Evolutionary conservation across 139 green algal species (phyloP).

Genomic region (Deuterostichococcus epilithicus): DNA sequence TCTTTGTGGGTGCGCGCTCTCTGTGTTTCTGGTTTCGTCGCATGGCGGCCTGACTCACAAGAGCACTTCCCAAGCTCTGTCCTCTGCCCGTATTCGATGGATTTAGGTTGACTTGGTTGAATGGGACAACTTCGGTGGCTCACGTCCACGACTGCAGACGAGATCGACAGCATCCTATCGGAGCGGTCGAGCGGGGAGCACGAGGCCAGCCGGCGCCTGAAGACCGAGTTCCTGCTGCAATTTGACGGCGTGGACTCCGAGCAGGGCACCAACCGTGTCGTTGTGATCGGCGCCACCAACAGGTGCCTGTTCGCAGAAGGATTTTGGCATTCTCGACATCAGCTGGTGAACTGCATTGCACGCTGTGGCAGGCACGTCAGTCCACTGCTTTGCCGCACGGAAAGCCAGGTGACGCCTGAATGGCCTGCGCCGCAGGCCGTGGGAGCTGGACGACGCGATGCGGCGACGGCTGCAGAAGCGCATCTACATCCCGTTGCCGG

Average conservation of each 20-base stretch:
- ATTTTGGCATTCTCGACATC: not conserved
- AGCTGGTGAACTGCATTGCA: not conserved
- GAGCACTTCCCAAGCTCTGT: not conserved
- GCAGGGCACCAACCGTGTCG: conserved; percentile 45
- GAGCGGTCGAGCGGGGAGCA: conserved; percentile 75
- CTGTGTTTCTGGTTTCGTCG: not conserved
- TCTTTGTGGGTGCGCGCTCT: conserved; percentile 65
- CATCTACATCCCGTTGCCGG: conserved; percentile 92
- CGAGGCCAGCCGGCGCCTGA: conserved; percentile 87
- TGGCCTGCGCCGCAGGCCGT: conserved; percentile 10
- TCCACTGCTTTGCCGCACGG: not conserved
- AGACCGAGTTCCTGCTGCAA: conserved; percentile 87
- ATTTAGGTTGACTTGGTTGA: no score
- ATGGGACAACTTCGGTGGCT: not conserved
- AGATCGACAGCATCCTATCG: conserved; percentile 51
- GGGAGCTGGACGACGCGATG: conserved; percentile 91
- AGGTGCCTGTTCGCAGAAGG: conserved; percentile 26
- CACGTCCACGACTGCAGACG: conserved; percentile 23
- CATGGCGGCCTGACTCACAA: no score
- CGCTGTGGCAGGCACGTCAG: no score
- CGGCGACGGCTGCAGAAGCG: conserved; percentile 88
- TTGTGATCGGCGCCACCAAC: conserved; percentile 94
- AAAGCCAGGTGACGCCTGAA: not conserved
- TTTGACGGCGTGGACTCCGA: conserved; percentile 45
- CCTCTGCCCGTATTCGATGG: not conserved